Base-by-base conservation (phyloP, 2,329 filamentous ascomycete genomes). In the Verticillium nonalfalfae region DNA sequence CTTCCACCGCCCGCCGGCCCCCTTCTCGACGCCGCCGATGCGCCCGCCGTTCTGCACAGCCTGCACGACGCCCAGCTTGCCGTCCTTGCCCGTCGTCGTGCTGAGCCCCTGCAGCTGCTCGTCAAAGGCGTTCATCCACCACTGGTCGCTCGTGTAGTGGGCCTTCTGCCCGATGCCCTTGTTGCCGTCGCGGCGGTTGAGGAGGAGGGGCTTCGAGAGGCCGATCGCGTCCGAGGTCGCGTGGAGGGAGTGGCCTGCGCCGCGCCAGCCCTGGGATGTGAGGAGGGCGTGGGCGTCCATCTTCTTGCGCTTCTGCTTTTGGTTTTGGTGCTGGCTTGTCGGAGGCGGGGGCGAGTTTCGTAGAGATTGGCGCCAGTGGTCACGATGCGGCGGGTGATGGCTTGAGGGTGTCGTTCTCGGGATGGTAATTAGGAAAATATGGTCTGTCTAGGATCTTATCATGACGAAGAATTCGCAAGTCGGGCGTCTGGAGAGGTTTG, bases 101-200 rank as follows among this genome's bases (percentile, higher is more conserved):
- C 90, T 89, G 59, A 97, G 82, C 4, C 89, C 90, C 74, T 95
- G 90, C 66, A 97, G 79, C 61, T 93, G 93, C 72, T 93, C 88
- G 75, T 98, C 94, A 68, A 97, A 97, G 11, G 95, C 95, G 62
- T 91, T 89, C 75, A 97, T 82, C 95, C 95, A 99, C 95, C 95
- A 99, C 73, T 97, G 93, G 72, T 97, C 94, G 68, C 81, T 85
- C 26, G 83, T 85, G 64, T 81, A 81, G 65, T 86, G 83, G 62
- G 82, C 80, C 73, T 91, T 92, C 72, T 90, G 87, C 60, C 94
- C 94, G 5, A 98, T 80, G 31, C 94, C 94, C 59, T 90, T 81
- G 34, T 84, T 89, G 74, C 96, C 90, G 68, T 88, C 83, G 75
- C 96, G 96, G 68, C 90, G 89, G 62, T 90, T 87, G 61, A 97